These are phyloP conservation scores for Kodamaea neixiangensis DNA, from an alignment of 805 yeast species.

Conservation along the genomic window DNA sequence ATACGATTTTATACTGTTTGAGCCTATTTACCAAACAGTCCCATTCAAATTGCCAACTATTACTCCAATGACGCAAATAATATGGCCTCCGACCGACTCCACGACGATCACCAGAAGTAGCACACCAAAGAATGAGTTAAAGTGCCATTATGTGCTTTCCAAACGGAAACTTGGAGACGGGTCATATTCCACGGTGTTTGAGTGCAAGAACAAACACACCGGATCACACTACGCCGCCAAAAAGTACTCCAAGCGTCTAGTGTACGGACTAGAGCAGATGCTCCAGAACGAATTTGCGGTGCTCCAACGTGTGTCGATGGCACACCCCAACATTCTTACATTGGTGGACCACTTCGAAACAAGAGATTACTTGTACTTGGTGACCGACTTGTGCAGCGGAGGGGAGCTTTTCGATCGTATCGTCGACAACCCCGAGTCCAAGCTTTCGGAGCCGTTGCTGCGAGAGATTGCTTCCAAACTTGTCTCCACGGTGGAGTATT, in stretches of 20 bases:
- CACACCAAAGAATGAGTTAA: constrained; percentile 14
- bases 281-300: constrained; percentile 64
- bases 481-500: constrained; percentile 54
- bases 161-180: constrained; percentile 38
- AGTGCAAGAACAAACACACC: constrained; percentile 46
- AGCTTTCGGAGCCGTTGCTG: constrained; percentile 49
- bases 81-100: constrained; percentile 8
- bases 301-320: constrained; percentile 50
- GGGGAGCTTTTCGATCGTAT: constrained; percentile 70
- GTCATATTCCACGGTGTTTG: constrained; percentile 51
- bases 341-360: constrained; percentile 74
- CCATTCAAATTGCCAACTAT: background rate
- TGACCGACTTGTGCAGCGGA: constrained; percentile 68
- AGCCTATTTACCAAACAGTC: too few species aligned
- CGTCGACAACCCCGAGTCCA: constrained; percentile 37
- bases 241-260: constrained; percentile 46
- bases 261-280: constrained; percentile 52
- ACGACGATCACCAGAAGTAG: background rate
- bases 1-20: too few species aligned
- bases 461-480: constrained; percentile 51
- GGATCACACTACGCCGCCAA: constrained; percentile 55
- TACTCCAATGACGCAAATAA: background rate
- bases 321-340: constrained; percentile 58
- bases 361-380: constrained; percentile 50
- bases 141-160: constrained; percentile 36